Evolutionary conservation across 345 rosid genomes (phyloP).

Genomic region (Draba incana): DNA sequence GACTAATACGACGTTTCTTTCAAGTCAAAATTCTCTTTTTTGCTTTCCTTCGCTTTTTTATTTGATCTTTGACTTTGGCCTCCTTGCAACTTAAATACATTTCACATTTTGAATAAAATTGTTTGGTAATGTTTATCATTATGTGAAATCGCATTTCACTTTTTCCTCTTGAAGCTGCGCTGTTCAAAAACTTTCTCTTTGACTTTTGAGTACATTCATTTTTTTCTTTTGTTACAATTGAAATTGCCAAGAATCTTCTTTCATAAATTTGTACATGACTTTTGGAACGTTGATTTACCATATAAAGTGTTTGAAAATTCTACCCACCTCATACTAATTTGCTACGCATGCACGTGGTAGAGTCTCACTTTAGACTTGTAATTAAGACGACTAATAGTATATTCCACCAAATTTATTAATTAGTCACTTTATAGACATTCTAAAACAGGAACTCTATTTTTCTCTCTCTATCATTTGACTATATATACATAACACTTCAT

Average conservation of each 20-base stretch:
- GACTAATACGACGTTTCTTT: slow-evolving; percentile 26
- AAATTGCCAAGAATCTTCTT: slow-evolving; percentile 31
- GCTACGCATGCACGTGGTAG: slow-evolving; percentile 36
- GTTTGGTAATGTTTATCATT: slow-evolving; percentile 20
- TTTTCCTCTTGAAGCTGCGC: slow-evolving; percentile 27
- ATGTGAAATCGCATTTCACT: slow-evolving; percentile 15
- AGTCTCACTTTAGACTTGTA: slow-evolving; percentile 25
- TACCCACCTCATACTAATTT: slow-evolving; percentile 10
- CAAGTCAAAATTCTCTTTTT: slow-evolving; percentile 33
- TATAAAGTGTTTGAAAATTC: slow-evolving; percentile 35
- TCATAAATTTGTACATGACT: slow-evolving; percentile 12
- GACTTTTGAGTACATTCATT: slow-evolving; percentile 29
- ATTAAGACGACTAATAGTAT: slow-evolving; percentile 24
- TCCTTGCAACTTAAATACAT: slow-evolving; percentile 25
- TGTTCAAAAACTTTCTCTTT: slow-evolving; percentile 8
- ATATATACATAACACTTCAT: slow-evolving; percentile 25
- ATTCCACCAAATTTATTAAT: slow-evolving; percentile 27
- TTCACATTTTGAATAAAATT: slow-evolving; percentile 27
- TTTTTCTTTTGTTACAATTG: slow-evolving; percentile 13
- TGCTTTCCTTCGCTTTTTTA: background rate
- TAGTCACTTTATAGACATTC: slow-evolving; percentile 32
- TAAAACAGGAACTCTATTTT: slow-evolving; percentile 18
- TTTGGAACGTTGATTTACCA: slow-evolving; percentile 2
- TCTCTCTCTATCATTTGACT: slow-evolving; percentile 25
- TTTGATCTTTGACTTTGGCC: slow-evolving; percentile 38